These are phyloP conservation scores for Calonectria pauciramosa DNA, from an alignment of 2,329 filamentous ascomycete species.

Conservation along the genomic window DNA sequence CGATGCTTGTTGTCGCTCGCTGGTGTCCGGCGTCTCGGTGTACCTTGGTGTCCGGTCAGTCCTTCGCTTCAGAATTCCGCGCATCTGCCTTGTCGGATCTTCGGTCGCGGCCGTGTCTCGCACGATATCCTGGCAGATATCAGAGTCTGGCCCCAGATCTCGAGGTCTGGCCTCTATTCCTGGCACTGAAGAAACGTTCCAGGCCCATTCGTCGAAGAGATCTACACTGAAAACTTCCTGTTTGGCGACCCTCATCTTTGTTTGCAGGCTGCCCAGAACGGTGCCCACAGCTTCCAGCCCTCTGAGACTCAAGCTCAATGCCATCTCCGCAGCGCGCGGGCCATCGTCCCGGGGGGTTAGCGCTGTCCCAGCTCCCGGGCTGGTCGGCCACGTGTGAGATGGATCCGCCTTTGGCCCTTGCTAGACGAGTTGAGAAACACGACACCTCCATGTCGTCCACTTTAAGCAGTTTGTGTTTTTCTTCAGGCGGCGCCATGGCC, in stretches of 20 bases:
- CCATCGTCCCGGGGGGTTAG: conserved; percentile 31
- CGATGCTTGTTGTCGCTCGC: conserved; percentile 30
- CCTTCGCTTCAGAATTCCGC: background rate
- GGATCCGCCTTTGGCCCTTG: conserved; percentile 41
- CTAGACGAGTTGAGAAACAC: conserved; percentile 40
- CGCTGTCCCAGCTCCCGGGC: conserved; percentile 30
- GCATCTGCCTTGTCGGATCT: background rate
- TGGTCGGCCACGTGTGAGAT: conserved; percentile 44
- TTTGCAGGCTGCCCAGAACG: conserved; percentile 6
- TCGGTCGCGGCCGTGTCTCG: background rate
- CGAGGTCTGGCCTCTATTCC: conserved; percentile 3
- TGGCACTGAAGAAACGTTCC: conserved; percentile 16
- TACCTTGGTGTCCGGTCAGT: conserved; percentile 5
- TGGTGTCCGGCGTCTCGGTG: conserved; percentile 16
- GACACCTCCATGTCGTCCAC: conserved; percentile 31
- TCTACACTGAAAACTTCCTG: conserved; percentile 20
- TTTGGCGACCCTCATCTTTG: conserved; percentile 16
- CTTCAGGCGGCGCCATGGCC: conserved; percentile 30
- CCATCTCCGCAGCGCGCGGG: conserved; percentile 30
- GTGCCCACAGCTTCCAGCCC: conserved; percentile 16
- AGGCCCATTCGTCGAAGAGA: conserved; percentile 19
- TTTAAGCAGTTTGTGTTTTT: conserved; percentile 34
- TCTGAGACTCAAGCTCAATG: conserved; percentile 1
- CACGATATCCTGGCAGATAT: background rate
- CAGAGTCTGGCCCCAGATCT: conserved; percentile 11